Evolutionary conservation across 108 stramenopile genomes (phyloP), one percentile per base, ranked within the genome.

Genomic region (Conticribra weissflogii): DNA sequence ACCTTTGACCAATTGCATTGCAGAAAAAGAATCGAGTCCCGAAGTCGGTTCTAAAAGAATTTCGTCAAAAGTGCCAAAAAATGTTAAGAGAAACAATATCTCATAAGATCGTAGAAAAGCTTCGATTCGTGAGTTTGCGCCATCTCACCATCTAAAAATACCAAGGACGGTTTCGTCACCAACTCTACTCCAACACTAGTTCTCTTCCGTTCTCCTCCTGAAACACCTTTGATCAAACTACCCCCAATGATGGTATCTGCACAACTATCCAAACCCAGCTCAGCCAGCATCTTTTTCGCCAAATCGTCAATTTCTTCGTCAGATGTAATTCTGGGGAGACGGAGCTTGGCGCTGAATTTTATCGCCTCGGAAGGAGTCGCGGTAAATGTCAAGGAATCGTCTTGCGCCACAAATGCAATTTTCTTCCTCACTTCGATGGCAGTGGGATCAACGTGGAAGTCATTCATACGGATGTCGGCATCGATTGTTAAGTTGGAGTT

Each of bases 301-400:
- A 96, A 69, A 19, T 69, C 64, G 17, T 82, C 64, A 14, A 91
- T 61, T 44, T 91, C 73, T 0, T 74, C 63, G 32, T 88, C 82
- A n/a, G 88, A 70, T 3, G 81, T 83, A 18, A 58, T 55, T 44
- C 79, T 47, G 5, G 90, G 90, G 18, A 93, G 57, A 23, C 96
- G 84, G 61, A 96, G 63, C 54, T 85, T 77, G 15, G 93, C 95
- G 41, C 86, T 89, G 66, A 96, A 95, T 27, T 74, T 65, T 29
- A 96, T 87, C 23, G 88, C 84, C 74, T 96, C 96, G n/a, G 86
- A 68, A 30, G 92, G 93, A 28, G 96, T 96, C 5, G 89, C 74
- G 1, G 90, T 90, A 46, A 89, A 83, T 18, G 89, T 76, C 21
- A 94, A 75, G 2, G 84, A 84, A 57, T 94, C 96, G 41, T 94